A percentile compares a stretch with the other conserved stretches of the same genome.
Conservation (phyloP, 2,329 filamentous ascomycete species). For the Diaporthe helianthi region DNA sequence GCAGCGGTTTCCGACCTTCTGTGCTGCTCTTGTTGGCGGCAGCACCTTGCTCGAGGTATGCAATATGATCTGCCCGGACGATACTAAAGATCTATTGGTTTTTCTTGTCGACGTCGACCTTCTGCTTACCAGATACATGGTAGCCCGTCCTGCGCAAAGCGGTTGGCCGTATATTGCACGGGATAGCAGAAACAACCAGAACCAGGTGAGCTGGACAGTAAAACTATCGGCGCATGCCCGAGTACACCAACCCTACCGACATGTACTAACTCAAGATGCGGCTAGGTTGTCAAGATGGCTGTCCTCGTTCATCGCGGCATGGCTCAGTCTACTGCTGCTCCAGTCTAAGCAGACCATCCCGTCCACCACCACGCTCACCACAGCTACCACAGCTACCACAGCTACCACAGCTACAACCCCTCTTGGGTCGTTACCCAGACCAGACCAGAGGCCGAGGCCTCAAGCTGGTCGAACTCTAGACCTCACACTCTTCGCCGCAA, state of each 20-base stretch:
- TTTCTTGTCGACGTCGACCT: too few relatives aligned
- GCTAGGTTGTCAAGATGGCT: constrained; percentile 62
- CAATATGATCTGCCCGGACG: constrained; percentile 37
- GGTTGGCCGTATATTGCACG: neutral
- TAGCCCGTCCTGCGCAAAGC: constrained; percentile 28
- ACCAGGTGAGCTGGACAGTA: constrained; percentile 42
- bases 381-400: constrained; percentile 34
- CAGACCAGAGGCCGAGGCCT: constrained; percentile 5
- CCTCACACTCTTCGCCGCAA: constrained; percentile 78
- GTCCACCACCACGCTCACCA: constrained; percentile 21
- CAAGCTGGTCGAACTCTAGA: constrained; percentile 78
- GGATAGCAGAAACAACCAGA: neutral
- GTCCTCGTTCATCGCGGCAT: constrained; percentile 64
- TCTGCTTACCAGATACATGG: neutral
- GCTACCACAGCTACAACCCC: constrained; percentile 30
- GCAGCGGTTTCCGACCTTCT: constrained; percentile 68
- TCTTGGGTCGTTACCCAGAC: neutral
- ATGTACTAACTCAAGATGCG: constrained; percentile 6
- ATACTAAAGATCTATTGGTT: too few relatives aligned
- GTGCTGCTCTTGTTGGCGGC: constrained; percentile 65
- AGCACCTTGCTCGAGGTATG: constrained; percentile 68
- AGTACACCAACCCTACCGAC: neutral
- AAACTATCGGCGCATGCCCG: neutral
- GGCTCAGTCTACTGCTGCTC: constrained; percentile 62
- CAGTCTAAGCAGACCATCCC: constrained; percentile 58